Evolutionary conservation across 2,329 filamentous ascomycete genomes (phyloP).

Genomic region (Ascochyta fabae): DNA sequence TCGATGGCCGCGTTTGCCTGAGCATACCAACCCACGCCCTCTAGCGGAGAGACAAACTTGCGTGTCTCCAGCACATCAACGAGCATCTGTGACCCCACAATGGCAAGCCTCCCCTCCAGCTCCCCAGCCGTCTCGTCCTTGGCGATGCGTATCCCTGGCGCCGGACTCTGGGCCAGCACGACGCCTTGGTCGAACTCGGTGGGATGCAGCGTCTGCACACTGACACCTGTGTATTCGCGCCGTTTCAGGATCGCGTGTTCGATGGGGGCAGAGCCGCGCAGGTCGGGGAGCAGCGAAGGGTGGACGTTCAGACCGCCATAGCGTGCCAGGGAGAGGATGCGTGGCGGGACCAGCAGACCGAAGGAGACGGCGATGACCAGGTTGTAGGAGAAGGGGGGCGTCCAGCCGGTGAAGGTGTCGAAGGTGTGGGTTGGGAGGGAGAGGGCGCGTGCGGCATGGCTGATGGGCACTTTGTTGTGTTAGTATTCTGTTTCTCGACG

Average conservation of each 20-base stretch:
- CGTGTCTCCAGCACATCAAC: conserved; percentile 67
- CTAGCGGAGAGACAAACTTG: conserved; percentile 69
- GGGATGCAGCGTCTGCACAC: conserved; percentile 84
- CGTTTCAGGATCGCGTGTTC: conserved; percentile 78
- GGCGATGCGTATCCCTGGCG: conserved; percentile 61
- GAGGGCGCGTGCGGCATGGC: conserved; percentile 66
- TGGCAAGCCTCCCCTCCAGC: conserved; percentile 63
- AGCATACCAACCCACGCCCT: conserved; percentile 42
- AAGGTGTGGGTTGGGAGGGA: conserved; percentile 73
- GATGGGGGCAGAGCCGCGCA: conserved; percentile 85
- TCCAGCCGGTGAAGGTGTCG: conserved; percentile 84
- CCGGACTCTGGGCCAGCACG: conserved; percentile 70
- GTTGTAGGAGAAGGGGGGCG: conserved; percentile 59
- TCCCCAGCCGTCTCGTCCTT: conserved; percentile 57
- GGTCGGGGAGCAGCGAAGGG: conserved; percentile 85
- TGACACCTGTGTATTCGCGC: conserved; percentile 71
- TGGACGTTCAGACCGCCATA: conserved; percentile 95
- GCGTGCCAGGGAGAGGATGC: conserved; percentile 71
- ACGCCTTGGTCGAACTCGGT: conserved; percentile 78
- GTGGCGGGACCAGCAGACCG: conserved; percentile 82
- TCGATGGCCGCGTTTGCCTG: conserved; percentile 27
- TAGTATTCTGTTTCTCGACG: background rate
- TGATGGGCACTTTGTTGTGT: conserved; percentile 70
- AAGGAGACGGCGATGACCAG: conserved; percentile 93
- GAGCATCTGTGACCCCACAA: conserved; percentile 73